phyloP scores from a whole-genome alignment of 148 eudicot genomes.

The Drosera capensis region DNA sequence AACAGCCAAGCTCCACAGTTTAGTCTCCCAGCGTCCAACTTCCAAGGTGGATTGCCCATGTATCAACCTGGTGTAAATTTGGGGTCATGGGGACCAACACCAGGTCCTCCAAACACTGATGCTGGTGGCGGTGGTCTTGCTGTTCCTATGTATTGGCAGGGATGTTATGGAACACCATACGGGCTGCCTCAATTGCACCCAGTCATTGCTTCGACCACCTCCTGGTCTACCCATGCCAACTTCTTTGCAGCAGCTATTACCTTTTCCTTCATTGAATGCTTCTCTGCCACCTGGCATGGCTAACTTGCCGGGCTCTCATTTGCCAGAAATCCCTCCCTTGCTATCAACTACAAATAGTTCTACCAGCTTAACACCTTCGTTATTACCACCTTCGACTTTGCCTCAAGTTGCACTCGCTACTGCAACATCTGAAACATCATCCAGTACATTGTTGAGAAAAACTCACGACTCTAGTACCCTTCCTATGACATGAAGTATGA shows the following conservation, averaged over 20 bases:
- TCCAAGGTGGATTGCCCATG: slow-evolving; percentile 53
- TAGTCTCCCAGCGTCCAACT: slow-evolving; percentile 48
- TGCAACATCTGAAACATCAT: slow-evolving; percentile 22
- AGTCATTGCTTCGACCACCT: slow-evolving; percentile 54
- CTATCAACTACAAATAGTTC: slow-evolving; percentile 19
- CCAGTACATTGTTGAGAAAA: slow-evolving; percentile 24
- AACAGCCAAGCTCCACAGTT: slow-evolving; percentile 31
- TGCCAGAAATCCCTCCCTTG: slow-evolving; percentile 43
- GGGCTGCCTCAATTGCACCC: slow-evolving; percentile 72
- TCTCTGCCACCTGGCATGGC: slow-evolving; percentile 32
- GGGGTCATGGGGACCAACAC: slow-evolving; percentile 75
- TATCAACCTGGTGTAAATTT: slow-evolving; percentile 63
- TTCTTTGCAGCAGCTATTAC: slow-evolving; percentile 50
- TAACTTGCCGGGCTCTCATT: slow-evolving; percentile 26
- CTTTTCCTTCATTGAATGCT: slow-evolving; percentile 41
- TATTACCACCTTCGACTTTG: slow-evolving; percentile 27
- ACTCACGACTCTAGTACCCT: slow-evolving; percentile 18
- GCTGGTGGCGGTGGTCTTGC: slow-evolving; percentile 42
- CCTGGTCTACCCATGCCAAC: slow-evolving; percentile 48
- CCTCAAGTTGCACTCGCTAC: slow-evolving; percentile 33
- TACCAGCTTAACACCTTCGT: slow-evolving; percentile 16
- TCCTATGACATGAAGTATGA: slow-evolving; percentile 13
- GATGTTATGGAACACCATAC: slow-evolving; percentile 51
- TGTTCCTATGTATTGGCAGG: slow-evolving; percentile 86
- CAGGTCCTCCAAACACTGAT: slow-evolving; percentile 44